A percentile compares a stretch with the other conserved stretches of the same genome.
Evolutionary conservation across 176 grass and related monocot genomes (phyloP).

Genomic region (Cymbopogon citratus): DNA sequence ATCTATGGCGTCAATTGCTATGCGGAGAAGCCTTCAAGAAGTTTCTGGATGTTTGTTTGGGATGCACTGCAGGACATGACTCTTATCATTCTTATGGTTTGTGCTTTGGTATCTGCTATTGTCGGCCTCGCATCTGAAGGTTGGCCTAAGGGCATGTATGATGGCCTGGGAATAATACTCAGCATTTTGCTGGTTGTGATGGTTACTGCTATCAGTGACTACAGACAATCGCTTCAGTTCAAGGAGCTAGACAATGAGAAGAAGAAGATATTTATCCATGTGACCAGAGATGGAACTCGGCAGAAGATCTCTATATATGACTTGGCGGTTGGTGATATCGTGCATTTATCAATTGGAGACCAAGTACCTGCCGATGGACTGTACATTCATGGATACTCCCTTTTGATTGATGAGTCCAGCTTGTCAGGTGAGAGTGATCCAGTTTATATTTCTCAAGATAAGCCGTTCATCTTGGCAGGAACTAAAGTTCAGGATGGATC

Average conservation of each 20-base stretch:
- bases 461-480: slow-evolving; percentile 87
- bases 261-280: slow-evolving; percentile 90
- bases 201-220: slow-evolving; percentile 93
- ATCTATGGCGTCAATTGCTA: slow-evolving; percentile 72
- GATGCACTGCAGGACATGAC: slow-evolving; percentile 86
- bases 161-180: slow-evolving; percentile 91
- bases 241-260: slow-evolving; percentile 97
- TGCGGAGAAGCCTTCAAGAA: slow-evolving; percentile 73
- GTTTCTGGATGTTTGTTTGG: slow-evolving; percentile 95
- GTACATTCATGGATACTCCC: slow-evolving; percentile 72
- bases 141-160: slow-evolving; percentile 92
- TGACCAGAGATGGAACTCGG: slow-evolving; percentile 69
- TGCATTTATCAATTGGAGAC: slow-evolving; percentile 93
- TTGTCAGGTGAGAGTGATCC: slow-evolving; percentile 86
- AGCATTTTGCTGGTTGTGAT: slow-evolving; percentile 90
- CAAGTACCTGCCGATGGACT: slow-evolving; percentile 83
- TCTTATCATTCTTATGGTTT: slow-evolving; percentile 82
- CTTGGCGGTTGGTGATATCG: slow-evolving; percentile 83
- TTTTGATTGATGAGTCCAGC: slow-evolving; percentile 91
- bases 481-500: slow-evolving; percentile 95
- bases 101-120: slow-evolving; percentile 73
- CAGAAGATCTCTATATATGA: slow-evolving; percentile 88
- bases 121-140: slow-evolving; percentile 88
- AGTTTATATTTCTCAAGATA: slow-evolving; percentile 64
- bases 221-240: slow-evolving; percentile 90